Percentiles rank a stretch among this genome's conserved stretches.
Evolutionary conservation across 768 basidiomycete species (phyloP).

Genomic region (Royoungia palumana): DNA sequence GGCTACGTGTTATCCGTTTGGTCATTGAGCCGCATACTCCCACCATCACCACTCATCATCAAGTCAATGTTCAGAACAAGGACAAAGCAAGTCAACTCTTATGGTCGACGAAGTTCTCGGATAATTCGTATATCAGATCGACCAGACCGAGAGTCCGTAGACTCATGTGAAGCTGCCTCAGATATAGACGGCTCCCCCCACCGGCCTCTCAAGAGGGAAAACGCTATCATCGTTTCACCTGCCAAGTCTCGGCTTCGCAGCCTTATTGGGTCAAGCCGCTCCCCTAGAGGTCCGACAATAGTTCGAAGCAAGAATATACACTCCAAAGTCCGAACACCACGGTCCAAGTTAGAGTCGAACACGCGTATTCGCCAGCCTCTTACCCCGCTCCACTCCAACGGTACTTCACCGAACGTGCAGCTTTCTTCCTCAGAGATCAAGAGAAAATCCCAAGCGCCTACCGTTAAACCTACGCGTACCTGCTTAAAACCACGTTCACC

Average conservation of each 20-base stretch:
- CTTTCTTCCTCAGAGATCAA: slow-evolving; percentile 17
- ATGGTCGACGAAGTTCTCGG: slow-evolving; percentile 61
- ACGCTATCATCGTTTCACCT: slow-evolving; percentile 23
- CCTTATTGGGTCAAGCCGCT: slow-evolving; percentile 9
- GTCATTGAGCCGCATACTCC: neutral
- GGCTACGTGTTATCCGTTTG: neutral
- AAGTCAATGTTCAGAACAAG: slow-evolving; percentile 51
- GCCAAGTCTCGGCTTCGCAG: slow-evolving; percentile 14
- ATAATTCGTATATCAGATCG: slow-evolving; percentile 48
- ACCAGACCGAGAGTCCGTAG: slow-evolving; percentile 21
- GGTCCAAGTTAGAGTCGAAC: slow-evolving; percentile 11
- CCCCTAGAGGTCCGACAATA: slow-evolving; percentile 19
- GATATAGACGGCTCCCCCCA: slow-evolving; percentile 32
- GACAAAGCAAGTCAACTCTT: slow-evolving; percentile 64
- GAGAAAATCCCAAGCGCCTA: slow-evolving; percentile 22
- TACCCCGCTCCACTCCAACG: slow-evolving; percentile 36
- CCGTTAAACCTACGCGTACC: slow-evolving; percentile 13
- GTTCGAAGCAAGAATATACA: slow-evolving; percentile 28
- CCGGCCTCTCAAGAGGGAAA: slow-evolving; percentile 19
- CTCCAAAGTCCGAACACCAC: slow-evolving; percentile 13
- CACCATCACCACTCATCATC: neutral
- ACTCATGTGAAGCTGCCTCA: slow-evolving; percentile 34
- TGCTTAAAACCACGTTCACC: slow-evolving; percentile 43
- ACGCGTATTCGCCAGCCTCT: slow-evolving; percentile 39
- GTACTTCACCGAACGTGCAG: slow-evolving; percentile 36